phyloP scores from a whole-genome alignment of 2,329 filamentous ascomycete genomes.

The Venturia asperata region DNA sequence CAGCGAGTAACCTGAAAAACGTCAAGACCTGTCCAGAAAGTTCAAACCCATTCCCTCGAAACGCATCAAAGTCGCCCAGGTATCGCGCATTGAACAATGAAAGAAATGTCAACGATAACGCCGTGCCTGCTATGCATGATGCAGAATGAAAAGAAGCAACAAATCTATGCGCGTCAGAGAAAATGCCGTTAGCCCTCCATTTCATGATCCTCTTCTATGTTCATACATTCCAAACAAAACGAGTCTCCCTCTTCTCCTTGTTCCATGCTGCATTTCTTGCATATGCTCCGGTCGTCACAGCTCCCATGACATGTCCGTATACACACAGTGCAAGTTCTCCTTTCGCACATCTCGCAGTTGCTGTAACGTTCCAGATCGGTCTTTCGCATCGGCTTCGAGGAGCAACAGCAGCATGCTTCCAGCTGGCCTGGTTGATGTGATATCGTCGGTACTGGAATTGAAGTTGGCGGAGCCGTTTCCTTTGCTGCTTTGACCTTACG shows the following conservation, averaged over 20 bases:
- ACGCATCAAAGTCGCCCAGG: not conserved
- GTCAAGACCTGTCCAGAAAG: not conserved
- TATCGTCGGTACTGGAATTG: not conserved
- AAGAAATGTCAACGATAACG: not conserved
- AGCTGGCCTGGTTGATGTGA: conserved; percentile 27
- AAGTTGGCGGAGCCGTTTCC: too few relatives aligned
- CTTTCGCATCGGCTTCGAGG: conserved; percentile 56
- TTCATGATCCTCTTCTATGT: conserved; percentile 8
- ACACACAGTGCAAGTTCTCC: conserved; percentile 62
- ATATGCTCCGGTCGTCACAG: conserved; percentile 34
- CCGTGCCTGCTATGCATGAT: not conserved
- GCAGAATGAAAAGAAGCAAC: not conserved
- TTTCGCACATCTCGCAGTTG: conserved; percentile 55
- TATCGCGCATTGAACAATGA: not conserved
- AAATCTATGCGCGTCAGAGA: not conserved
- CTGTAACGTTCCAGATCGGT: conserved; percentile 60
- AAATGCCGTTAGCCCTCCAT: conserved; percentile 11
- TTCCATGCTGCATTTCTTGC: conserved; percentile 9
- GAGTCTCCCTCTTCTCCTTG: conserved; percentile 14
- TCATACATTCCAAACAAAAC: conserved; percentile 14
- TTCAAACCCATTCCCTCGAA: not conserved
- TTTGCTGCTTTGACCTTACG: not conserved
- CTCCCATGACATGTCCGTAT: conserved; percentile 55
- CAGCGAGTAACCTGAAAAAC: not conserved
- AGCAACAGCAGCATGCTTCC: conserved; percentile 60